Percentiles rank a stretch among this genome's conserved stretches.
Conservation (phyloP, 495 filamentous ascomycete species). For the Aspergillus ostianus region DNA sequence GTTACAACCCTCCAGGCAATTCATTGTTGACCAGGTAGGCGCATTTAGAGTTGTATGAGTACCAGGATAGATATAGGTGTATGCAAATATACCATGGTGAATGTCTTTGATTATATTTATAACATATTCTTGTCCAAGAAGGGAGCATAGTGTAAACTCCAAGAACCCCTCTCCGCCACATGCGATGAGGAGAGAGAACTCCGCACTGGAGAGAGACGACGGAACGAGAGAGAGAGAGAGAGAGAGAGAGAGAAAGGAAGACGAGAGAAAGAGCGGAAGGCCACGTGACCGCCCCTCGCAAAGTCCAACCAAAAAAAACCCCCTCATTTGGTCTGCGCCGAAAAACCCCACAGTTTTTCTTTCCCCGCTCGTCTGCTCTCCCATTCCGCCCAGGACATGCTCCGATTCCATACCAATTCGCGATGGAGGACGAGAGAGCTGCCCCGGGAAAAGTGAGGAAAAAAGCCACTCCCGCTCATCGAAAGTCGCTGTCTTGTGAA, state of each 20-base stretch:
- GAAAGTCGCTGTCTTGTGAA: constrained; percentile 49
- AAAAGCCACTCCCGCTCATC: constrained; percentile 39
- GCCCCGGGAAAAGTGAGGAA: constrained; percentile 43
- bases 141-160: no score
- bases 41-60: no score
- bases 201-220: no score
- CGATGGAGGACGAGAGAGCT: constrained; percentile 47
- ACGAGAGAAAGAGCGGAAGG: neutral
- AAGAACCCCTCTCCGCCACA: no score
- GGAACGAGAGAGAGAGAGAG: no score
- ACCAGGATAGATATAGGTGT: no score
- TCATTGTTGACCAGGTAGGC: no score
- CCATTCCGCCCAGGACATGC: constrained; percentile 20
- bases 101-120: no score
- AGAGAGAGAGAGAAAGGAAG: no score
- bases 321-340: constrained; percentile 18
- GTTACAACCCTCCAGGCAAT: no score
- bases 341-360: constrained; percentile 43
- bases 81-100: no score
- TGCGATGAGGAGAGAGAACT: neutral
- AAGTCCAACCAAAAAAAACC: constrained; percentile 12
- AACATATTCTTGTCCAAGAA: no score
- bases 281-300: constrained; percentile 34
- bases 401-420: constrained; percentile 28
- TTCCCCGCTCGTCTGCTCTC: constrained; percentile 30